Evolutionary conservation across 192 early-diverging fungal genomes (phyloP).

Genomic region (Coemansia furcata): DNA sequence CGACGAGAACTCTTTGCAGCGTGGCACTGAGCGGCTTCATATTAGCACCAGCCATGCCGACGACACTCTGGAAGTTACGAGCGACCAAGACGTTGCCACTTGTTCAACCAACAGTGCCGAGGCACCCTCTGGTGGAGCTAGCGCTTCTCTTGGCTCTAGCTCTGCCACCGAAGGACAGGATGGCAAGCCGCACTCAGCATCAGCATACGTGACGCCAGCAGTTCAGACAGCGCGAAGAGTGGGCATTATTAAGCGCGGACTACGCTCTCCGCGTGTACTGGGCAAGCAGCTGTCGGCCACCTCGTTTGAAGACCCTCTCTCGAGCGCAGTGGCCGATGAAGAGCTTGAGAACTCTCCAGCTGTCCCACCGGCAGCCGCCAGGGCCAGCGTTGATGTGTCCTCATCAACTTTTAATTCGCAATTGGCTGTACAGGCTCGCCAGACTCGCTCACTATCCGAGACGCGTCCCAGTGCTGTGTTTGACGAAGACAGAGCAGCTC

Average conservation of each 20-base stretch:
- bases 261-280: slow-evolving; percentile 43
- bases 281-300: slow-evolving; percentile 42
- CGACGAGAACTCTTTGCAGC: neutral
- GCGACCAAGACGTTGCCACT: neutral
- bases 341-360: neutral
- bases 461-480: slow-evolving; percentile 2
- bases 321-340: slow-evolving; percentile 34
- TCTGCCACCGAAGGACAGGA: neutral
- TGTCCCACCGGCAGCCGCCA: neutral
- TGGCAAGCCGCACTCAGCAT: slow-evolving; percentile 2
- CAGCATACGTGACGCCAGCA: slow-evolving; percentile 4
- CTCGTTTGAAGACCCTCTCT: slow-evolving; percentile 43
- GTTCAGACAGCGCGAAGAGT: slow-evolving; percentile 43
- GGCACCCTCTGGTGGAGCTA: neutral
- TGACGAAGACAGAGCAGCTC: neutral
- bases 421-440: slow-evolving; percentile 14
- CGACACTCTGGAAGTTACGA: neutral
- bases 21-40: slow-evolving; percentile 5
- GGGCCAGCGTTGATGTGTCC: slow-evolving; percentile 36
- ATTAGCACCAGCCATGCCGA: neutral
- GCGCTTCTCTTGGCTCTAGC: neutral
- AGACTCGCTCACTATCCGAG: slow-evolving; percentile 46
- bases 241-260: slow-evolving; percentile 45
- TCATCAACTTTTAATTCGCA: slow-evolving; percentile 4
- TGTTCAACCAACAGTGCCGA: neutral